Evolutionary conservation across 2,329 filamentous ascomycete genomes (phyloP).

Genomic region (Apiospora malaysiana): DNA sequence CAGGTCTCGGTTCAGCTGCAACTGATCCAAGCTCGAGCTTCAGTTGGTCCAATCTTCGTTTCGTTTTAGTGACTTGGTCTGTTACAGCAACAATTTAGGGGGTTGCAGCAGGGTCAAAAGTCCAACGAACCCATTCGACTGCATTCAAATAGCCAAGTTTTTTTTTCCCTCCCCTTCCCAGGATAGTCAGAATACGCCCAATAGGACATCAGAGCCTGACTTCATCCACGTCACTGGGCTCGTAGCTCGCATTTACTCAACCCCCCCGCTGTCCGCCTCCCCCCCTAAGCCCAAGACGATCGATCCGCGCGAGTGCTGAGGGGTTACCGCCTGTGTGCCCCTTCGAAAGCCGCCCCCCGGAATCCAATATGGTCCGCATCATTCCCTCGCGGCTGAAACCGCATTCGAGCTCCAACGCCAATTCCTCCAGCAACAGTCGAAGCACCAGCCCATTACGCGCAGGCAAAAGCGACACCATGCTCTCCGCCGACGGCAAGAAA

Average conservation of each 20-base stretch:
- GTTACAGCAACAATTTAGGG: slow-evolving; percentile 12
- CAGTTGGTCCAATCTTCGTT: slow-evolving; percentile 12
- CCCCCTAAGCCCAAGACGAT: neutral
- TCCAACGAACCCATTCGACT: slow-evolving; percentile 2
- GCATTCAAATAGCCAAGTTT: slow-evolving; percentile 16
- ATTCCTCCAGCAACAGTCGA: slow-evolving; percentile 54
- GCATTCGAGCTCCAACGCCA: slow-evolving; percentile 43
- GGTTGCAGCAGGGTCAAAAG: slow-evolving; percentile 4
- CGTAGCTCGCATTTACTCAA: neutral
- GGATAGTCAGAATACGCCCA: slow-evolving; percentile 4
- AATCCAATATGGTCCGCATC: slow-evolving; percentile 59
- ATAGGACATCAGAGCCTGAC: slow-evolving; percentile 12
- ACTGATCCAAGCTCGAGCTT: slow-evolving; percentile 16
- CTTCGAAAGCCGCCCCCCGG: neutral
- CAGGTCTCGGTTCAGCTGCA: slow-evolving; percentile 9
- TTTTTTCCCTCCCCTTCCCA: neutral
- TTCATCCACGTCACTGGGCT: slow-evolving; percentile 18
- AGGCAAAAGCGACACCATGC: slow-evolving; percentile 48
- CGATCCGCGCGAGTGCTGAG: slow-evolving; percentile 12
- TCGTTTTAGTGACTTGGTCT: slow-evolving; percentile 16
- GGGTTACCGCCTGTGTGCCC: slow-evolving; percentile 3
- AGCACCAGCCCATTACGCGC: slow-evolving; percentile 55
- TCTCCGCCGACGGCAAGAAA: slow-evolving; percentile 44
- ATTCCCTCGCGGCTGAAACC: slow-evolving; percentile 61
- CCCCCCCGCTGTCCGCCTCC: neutral